Conservation (phyloP, 495 filamentous ascomycete genomes). For the Hypoxylon fuscum region DNA sequence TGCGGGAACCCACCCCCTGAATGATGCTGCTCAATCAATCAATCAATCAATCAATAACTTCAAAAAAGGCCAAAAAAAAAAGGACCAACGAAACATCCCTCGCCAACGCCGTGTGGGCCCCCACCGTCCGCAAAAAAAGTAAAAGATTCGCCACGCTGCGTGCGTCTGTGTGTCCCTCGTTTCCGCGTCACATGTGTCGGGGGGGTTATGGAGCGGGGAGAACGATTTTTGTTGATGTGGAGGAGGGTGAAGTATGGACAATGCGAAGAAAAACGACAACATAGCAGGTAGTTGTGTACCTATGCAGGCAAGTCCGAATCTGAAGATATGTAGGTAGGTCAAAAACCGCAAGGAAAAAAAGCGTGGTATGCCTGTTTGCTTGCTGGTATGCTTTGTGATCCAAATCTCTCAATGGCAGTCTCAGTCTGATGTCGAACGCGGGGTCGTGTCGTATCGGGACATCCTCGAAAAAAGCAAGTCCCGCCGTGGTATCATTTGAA, state of each 20-base stretch:
- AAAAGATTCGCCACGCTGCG: constrained; percentile 37
- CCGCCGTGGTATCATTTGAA: constrained; percentile 33
- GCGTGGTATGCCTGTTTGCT: constrained; percentile 8
- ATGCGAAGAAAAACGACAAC: no score
- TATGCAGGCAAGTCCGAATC: no score
- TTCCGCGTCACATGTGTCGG: constrained; percentile 25
- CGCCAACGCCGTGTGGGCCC: no score
- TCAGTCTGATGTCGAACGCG: constrained; percentile 5
- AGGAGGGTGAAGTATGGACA: constrained; percentile 26
- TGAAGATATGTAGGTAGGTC: no score
- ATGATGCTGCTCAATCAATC: constrained; percentile 9
- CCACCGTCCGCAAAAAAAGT: not conserved
- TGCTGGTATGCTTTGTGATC: not conserved
- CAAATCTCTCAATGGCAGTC: no score
- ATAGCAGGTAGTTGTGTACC: no score
- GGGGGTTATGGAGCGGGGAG: constrained; percentile 7
- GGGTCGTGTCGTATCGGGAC: constrained; percentile 10
- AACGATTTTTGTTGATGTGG: no score
- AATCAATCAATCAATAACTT: no score
- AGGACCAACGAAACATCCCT: no score
- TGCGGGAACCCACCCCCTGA: constrained; percentile 21
- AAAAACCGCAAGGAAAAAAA: constrained; percentile 21
- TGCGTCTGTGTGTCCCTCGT: constrained; percentile 38
- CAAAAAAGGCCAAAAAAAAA: no score
- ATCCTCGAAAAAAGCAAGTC: constrained; percentile 15